Evolutionary conservation across 2,329 filamentous ascomycete species (phyloP).

Genomic region (Aspergillus sp.): DNA sequence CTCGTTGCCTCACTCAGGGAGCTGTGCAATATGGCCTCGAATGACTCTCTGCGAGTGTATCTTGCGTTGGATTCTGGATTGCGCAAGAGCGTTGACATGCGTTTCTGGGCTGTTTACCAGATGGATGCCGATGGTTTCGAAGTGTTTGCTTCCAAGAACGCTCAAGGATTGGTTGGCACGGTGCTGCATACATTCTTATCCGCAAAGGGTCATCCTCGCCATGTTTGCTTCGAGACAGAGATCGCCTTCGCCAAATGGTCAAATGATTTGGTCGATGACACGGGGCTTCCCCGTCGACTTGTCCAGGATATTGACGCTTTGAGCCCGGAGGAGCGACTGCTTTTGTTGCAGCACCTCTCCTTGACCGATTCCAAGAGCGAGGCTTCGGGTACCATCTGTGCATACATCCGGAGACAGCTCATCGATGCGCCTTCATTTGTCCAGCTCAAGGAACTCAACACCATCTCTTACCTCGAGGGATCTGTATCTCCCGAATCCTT

Average conservation of each 20-base stretch:
- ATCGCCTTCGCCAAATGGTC: slow-evolving; percentile 38
- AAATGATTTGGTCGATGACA: slow-evolving; percentile 27
- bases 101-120: slow-evolving; percentile 45
- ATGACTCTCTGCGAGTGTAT: slow-evolving; percentile 31
- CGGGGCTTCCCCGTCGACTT: slow-evolving; percentile 38
- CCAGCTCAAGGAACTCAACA: slow-evolving; percentile 42
- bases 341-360: slow-evolving; percentile 39
- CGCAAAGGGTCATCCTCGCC: slow-evolving; percentile 38
- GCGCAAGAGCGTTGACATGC: slow-evolving; percentile 33
- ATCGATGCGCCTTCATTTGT: slow-evolving; percentile 39
- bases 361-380: slow-evolving; percentile 29
- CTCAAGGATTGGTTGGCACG: slow-evolving; percentile 42
- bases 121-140: slow-evolving; percentile 35
- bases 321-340: slow-evolving; percentile 43
- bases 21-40: slow-evolving; percentile 27
- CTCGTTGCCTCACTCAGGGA: slow-evolving; percentile 31
- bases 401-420: slow-evolving; percentile 35
- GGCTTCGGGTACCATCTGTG: slow-evolving; percentile 30
- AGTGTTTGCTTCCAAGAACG: slow-evolving; percentile 46
- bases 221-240: slow-evolving; percentile 42
- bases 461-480: slow-evolving; percentile 43
- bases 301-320: slow-evolving; percentile 43
- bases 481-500: slow-evolving; percentile 35
- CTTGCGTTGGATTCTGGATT: slow-evolving; percentile 45
- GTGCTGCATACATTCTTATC: slow-evolving; percentile 49